Evolutionary conservation across 2,329 filamentous ascomycete genomes (phyloP).

Genomic region (Herpomyces periplanetae): DNA sequence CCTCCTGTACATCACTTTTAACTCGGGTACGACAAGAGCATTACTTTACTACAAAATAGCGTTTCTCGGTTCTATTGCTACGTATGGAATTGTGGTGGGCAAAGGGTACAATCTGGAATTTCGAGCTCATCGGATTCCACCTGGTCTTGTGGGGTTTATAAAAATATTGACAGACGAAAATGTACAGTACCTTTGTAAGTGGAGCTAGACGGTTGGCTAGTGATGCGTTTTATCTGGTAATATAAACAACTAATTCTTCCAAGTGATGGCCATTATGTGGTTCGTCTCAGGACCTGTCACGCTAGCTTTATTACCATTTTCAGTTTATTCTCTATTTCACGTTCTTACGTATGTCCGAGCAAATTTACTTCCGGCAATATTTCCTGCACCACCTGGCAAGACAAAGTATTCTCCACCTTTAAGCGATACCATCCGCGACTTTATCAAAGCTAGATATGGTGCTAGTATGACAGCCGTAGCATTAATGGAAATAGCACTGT

Average conservation of each 20-base stretch:
- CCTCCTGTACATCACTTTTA: constrained; percentile 57
- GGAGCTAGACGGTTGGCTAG: constrained; percentile 3
- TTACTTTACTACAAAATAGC: constrained; percentile 55
- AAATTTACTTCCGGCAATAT: constrained; percentile 56
- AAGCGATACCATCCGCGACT: constrained; percentile 53
- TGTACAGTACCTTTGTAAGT: constrained; percentile 73
- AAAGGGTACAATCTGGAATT: constrained; percentile 68
- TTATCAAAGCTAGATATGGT: constrained; percentile 96
- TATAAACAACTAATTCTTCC: constrained; percentile 2
- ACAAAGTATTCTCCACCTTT: constrained; percentile 17
- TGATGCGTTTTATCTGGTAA: constrained; percentile 3
- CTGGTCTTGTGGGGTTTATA: constrained; percentile 17
- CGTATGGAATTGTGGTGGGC: constrained; percentile 94
- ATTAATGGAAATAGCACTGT: constrained; percentile 47
- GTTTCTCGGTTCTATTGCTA: constrained; percentile 55
- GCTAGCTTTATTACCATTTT: constrained; percentile 64
- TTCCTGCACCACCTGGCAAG: constrained; percentile 15
- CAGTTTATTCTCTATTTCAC: constrained; percentile 92
- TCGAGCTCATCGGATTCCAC: constrained; percentile 24
- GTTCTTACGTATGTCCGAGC: constrained; percentile 81
- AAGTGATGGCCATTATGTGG: constrained; percentile 81
- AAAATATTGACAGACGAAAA: constrained; percentile 58
- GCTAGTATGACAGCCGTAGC: constrained; percentile 75
- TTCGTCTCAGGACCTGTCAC: constrained; percentile 61
- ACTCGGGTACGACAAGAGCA: constrained; percentile 38